Evolutionary conservation across 2,329 filamentous ascomycete genomes (phyloP), one percentile per base, ranked within the genome.

Genomic region (Fusarium sp.): DNA sequence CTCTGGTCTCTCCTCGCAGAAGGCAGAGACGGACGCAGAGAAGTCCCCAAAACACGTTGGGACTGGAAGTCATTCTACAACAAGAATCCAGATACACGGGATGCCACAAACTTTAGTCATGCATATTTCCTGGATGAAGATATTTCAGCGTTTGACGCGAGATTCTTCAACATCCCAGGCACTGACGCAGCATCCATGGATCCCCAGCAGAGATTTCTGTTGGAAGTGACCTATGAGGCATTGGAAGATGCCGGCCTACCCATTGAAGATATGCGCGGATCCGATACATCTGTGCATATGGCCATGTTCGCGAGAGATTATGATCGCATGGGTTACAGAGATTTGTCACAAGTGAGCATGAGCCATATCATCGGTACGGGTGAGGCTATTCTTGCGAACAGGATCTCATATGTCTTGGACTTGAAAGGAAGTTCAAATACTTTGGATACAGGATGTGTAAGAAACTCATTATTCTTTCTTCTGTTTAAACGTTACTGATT

Each of bases 1-100:
- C 32, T 60, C 7, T 60, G 57, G 57, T 54, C 48, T 9, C 11
- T 60, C 4, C 48, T 57, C 7, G 45, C 55, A 18, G 34, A 57
- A 30, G 45, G 55, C 20, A 49, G 45, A 51, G 45, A 57, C 8
- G 45, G 55, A 14, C 34, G 45, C 32, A 41, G 14, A 57, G 55
- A 60, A 32, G 48, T 54, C 1, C 48, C 48, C 11, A 60, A 46
- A 47, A 20, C 24, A 8, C 42, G 48, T 2, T 54, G 48, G 57
- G 48, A 54, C 40, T 54, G 57, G 57, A 60, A 48, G 6, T 60
- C 57, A 8, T 60, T 60, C 12, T 60, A 55, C 57, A 54, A 54
- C 30, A 30, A 54, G 32, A 54, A 60, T 11, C 57, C 32, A 24
- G 57, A 54, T 20, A 30, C 57, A 14, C 41, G 25, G 47, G 57